Evolutionary conservation across 371 early-diverging fungal species (phyloP).

Genomic region (Rhizopus delemar): DNA sequence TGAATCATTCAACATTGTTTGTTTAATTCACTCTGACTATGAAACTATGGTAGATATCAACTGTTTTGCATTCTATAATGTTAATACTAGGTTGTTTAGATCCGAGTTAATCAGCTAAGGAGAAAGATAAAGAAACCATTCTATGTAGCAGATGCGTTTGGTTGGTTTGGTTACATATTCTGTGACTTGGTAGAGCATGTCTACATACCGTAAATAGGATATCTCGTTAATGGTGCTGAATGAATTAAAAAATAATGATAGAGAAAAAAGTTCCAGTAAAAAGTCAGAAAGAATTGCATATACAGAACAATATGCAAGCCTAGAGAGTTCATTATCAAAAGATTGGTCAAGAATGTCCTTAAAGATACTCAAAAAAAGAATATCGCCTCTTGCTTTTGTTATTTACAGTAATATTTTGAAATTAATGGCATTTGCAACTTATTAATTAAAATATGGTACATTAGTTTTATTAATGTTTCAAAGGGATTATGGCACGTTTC

Average conservation of each 20-base stretch:
- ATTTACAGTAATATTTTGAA: slow-evolving; percentile 44
- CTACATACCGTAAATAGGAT: slow-evolving; percentile 61
- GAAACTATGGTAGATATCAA: slow-evolving; percentile 30
- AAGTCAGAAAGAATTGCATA: slow-evolving; percentile 31
- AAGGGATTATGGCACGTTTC: slow-evolving; percentile 27
- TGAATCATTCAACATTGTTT: slow-evolving; percentile 67
- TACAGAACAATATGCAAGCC: slow-evolving; percentile 44
- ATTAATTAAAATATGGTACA: background rate
- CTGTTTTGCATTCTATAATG: slow-evolving; percentile 4
- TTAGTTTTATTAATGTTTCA: slow-evolving; percentile 42
- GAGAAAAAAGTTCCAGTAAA: slow-evolving; percentile 19
- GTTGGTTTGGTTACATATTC: slow-evolving; percentile 83
- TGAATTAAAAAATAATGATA: background rate
- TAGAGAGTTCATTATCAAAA: slow-evolving; percentile 38
- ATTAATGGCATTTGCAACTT: too few relatives aligned
- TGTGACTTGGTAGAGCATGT: slow-evolving; percentile 73
- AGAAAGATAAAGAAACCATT: slow-evolving; percentile 57
- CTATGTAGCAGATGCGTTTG: slow-evolving; percentile 71
- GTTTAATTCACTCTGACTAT: slow-evolving; percentile 51
- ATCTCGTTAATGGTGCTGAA: background rate
- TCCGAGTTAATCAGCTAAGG: slow-evolving; percentile 60
- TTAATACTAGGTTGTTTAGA: slow-evolving; percentile 32
- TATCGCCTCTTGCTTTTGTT: slow-evolving; percentile 53
- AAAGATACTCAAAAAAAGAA: slow-evolving; percentile 40
- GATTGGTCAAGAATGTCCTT: slow-evolving; percentile 35